Evolutionary conservation across 2,329 filamentous ascomycete species (phyloP), one percentile per base, ranked within the genome.

Genomic region (Cladophialophora immunda): DNA sequence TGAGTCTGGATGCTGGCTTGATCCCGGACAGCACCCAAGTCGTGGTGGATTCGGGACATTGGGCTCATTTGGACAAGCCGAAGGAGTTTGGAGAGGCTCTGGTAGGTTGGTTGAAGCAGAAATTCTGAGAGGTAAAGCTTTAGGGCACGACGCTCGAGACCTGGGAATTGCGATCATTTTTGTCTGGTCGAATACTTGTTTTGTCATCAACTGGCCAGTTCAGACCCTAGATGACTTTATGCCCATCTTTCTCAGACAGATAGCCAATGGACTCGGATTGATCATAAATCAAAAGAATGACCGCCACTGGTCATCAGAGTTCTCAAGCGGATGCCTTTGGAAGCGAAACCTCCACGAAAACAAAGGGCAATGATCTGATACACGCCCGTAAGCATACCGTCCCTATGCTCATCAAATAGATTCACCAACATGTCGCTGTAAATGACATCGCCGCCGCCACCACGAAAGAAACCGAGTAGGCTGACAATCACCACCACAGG

Each of bases 31-130:
- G 60, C 30, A 65, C 56, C 11, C 50, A 63, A 30, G 60, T 66
- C 29, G 25, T 58, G 36, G 38, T 67, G 19, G 65, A 70, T 45
- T 62, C 66, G 25, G 68, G 68, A 9, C 68, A 70, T 60, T 68
- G 68, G 68, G 62, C 58, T 25, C 54, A 62, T 32, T 54, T 70
- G 56, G 68, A 61, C 30, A 62, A 60, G 41, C 62, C 68, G 2
- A 58, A 63, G 36, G 65, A 66, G 54, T 65, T 70, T 55, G 56
- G 62, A 3, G 61, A 66, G 62, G 59, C 58, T 8, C 55, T 70
- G 50, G 38, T 64, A 25, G 59, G 38, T 5, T 70, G 67, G 64
- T 30, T 68, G 62, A 62, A 62, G 53, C 54, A 54, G 19, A 68
- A 61, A 13, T 63, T 64, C 41, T 62, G 41, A 41, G 38, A 36